Evolutionary conservation across 179 eudicot genomes (phyloP).

Genomic region (Pouteria campechiana): DNA sequence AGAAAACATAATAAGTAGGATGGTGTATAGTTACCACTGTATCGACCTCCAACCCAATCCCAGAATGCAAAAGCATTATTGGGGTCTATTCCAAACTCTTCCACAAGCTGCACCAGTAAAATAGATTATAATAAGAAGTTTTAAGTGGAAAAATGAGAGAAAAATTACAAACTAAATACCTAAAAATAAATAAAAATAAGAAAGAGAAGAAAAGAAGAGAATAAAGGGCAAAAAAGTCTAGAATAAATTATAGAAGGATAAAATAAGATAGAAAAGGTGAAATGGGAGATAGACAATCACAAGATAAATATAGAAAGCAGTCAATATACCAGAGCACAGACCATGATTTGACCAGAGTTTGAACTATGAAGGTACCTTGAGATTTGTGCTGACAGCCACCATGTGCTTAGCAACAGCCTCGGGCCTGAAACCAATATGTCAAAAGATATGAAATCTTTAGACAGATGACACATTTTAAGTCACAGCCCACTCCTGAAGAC

Average conservation of each 20-base stretch:
- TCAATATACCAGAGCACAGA: no score
- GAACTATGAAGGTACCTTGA: constrained; percentile 38
- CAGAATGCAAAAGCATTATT: constrained; percentile 98
- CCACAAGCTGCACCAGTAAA: constrained; percentile 83
- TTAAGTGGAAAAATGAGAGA: no score
- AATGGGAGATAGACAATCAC: not conserved
- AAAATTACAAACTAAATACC: not conserved
- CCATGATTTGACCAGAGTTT: no score
- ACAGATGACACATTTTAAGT: no score
- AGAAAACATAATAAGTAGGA: not conserved
- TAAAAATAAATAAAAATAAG: not conserved
- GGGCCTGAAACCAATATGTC: constrained; percentile 36
- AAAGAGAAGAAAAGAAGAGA: not conserved
- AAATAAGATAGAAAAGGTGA: not conserved
- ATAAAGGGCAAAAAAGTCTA: not conserved
- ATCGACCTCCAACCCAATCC: constrained; percentile 99
- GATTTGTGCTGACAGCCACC: constrained; percentile 99
- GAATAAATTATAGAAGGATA: not conserved
- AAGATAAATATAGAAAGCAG: not conserved
- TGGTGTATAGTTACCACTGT: constrained; percentile 57
- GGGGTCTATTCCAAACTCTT: constrained; percentile 95
- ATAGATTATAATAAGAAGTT: no score
- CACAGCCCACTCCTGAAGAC: no score
- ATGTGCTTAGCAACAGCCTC: constrained; percentile 94
- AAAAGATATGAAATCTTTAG: not conserved